Base-by-base conservation (phyloP, 345 rosid genomes). In the Clarkia xantiana region DNA sequence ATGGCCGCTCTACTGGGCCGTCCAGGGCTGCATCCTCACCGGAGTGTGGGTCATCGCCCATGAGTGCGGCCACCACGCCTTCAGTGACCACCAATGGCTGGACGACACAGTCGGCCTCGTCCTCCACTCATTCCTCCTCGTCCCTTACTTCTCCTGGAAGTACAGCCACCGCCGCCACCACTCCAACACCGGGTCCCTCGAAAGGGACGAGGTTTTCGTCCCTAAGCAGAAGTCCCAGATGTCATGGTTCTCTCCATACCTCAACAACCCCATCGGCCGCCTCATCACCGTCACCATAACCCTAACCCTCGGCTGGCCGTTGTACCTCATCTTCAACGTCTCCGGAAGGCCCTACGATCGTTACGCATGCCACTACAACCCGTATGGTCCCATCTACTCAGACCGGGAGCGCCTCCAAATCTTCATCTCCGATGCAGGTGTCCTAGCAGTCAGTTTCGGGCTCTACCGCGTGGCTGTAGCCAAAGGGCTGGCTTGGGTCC, bases 21-120 rank as follows among this genome's bases (percentile, higher is more conserved):
- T 78, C 23, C 96, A 86, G 53, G 97, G 97, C 51, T 74, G 77
- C 55, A 57, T 86, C 54, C 66, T 74, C 14, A 83, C 93, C 1
- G 91, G 94, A 11, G 67, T 83, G 48, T 86, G 96, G 96, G 94
- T 90, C 45, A 60, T 90, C 42, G 94, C 88, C 3, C 97, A 90
- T 13, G 97, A 90, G 56, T 90, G 97, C 1, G 96, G 97, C 51
- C 97, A 90, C 68, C 94, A 90, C 19, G 94, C 97, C 46, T 86
- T 90, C 70, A 90, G 97, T 44, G 86, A 83, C 45, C 77, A 83
- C 66, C 88, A 86, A 3, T 86, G 84, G 94, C 76, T 86, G 0
- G 95, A 90, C 43, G 88, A 90, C 70, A 62, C 71, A 0, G 89
- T 90, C 11, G 97, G 97, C 56, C 76, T 86, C 14, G 34, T 79